Base-by-base conservation (phyloP, 257 asterid species). In the Salvia hispanica region DNA sequence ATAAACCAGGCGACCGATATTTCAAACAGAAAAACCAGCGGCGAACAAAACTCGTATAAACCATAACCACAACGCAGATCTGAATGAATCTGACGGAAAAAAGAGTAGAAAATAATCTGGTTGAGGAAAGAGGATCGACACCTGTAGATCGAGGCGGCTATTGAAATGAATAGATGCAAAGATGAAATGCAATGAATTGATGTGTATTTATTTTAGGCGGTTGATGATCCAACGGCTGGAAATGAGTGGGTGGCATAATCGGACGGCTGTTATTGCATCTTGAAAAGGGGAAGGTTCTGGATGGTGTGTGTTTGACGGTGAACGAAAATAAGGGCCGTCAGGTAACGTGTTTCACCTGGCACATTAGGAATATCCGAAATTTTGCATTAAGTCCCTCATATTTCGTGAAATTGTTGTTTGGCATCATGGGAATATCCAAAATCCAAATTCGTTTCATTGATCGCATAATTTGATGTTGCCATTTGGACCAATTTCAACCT, bases 181-280 rank as follows among this genome's bases (percentile, higher is more conserved):
- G 14, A 2, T 40, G 42, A 2, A 1, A 45, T 1, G 3, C 6
- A 11, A 5, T 0, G 2, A 16, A 3, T 62, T 37, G 74, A 52
- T 25, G 25, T 40, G 45, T 56, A 83, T 83, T 82, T 88, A 84
- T 77, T 6, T 75, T 58, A 51, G 60, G 8, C 55, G 42, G 4
- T 66, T 7, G 18, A 14, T 61, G 82, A 82, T 84, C 82, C 72
- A 65, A 82, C 88, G 90, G 88, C 69, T 78, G 53, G 4, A 6
- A 64, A 70, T 73, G 65, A 39, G 58, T 0, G 18, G 64, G 76
- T 64, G 59, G 66, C n/a, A 55, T 37, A 52, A 76, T 73, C 71
- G 68, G 61, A 78, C 85, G 88, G 85, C 82, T 76, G 82, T 12
- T 39, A 16, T 83, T 80, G 70, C 31, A 64, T 72, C 64, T n/a